Base-by-base conservation (phyloP, 306 rosid genomes). In the Casuarina equisetifolia region DNA sequence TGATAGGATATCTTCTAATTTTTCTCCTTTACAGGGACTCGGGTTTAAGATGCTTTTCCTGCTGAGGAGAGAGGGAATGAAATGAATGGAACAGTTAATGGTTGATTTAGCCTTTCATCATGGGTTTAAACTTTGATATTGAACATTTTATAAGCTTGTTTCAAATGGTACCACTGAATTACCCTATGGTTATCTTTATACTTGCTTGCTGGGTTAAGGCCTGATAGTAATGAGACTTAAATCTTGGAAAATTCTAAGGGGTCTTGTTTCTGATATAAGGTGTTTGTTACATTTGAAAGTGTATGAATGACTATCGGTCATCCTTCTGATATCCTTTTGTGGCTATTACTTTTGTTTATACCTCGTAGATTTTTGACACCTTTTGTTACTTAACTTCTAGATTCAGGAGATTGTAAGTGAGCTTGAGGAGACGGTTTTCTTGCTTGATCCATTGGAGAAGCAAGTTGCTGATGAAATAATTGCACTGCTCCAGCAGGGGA, bases 401-500 rank as follows among this genome's bases (percentile, higher is more conserved):
- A 83, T 96, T 85, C 85, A 85, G 80, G 94, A 89, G 79, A 86
- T 91, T 82, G 83, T 89, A 81, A 78, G 84, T 73, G 98, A 90
- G 79, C 91, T 96, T 46, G 89, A 80, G 78, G 72, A 76, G 74
- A 82, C 89, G 69, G 83, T 73, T 58, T 86, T 96, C 76, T 84
- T 87, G 17, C 96, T 92, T 45, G 92, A 96, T 69, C 98, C 98
- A 15, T 74, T 75, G 54, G 99, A 92, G 90, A 96, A 96, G 89
- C 96, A 89, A 90, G 85, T 90, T 75, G 99, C 98, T 1, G 96
- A 91, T 76, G 93, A 88, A 50, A 86, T 96, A 74, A 87, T 96
- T 81, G 84, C 86, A 50, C 75, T 96, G 82, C 97, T 96, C 78
- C 96, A 92, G 89, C 99, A 90, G 85, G 97, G 97, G 43, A 90